Evolutionary conservation across 441 rosid genomes (phyloP).

Genomic region (Pelargonium cotyledonis): DNA sequence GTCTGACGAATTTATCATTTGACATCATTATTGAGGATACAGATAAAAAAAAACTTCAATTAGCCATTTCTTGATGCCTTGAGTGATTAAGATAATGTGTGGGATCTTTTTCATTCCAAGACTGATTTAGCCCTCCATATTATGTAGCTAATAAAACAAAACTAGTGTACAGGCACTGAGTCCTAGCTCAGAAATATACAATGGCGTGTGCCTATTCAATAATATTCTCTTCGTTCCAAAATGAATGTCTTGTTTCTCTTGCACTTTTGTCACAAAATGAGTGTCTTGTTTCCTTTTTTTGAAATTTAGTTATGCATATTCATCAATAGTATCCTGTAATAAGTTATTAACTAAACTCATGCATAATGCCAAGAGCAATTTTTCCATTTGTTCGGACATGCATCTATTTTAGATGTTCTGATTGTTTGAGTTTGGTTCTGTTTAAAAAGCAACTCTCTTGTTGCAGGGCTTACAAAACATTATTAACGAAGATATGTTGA

Average conservation of each 20-base stretch:
- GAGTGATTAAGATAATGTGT: conserved; percentile 58
- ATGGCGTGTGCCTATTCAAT: conserved; percentile 34
- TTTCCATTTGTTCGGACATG: not conserved
- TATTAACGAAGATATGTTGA: conserved; percentile 41
- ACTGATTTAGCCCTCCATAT: conserved; percentile 45
- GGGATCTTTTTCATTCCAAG: conserved; percentile 56
- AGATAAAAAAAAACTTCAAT: conserved; percentile 68
- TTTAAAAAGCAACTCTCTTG: not conserved
- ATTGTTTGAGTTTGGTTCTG: not conserved
- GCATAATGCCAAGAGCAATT: not conserved
- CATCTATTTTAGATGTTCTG: conserved; percentile 1
- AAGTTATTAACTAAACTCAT: too few relatives aligned
- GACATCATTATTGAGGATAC: conserved; percentile 17
- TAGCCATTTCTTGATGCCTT: conserved; percentile 63
- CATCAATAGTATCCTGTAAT: too few relatives aligned
- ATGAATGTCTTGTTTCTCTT: too few relatives aligned
- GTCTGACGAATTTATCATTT: conserved; percentile 6
- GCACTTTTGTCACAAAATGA: too few relatives aligned
- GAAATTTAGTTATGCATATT: too few relatives aligned
- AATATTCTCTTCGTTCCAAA: too few relatives aligned
- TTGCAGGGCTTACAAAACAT: conserved; percentile 59
- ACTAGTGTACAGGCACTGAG: conserved; percentile 68
- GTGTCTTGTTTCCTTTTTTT: too few relatives aligned
- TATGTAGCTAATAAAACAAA: conserved; percentile 59
- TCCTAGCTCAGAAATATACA: conserved; percentile 44